Evolutionary conservation across 225 moss, liverwort and hornwort species (phyloP), one percentile per base, ranked within the genome.

Genomic region (Asterella californica): DNA sequence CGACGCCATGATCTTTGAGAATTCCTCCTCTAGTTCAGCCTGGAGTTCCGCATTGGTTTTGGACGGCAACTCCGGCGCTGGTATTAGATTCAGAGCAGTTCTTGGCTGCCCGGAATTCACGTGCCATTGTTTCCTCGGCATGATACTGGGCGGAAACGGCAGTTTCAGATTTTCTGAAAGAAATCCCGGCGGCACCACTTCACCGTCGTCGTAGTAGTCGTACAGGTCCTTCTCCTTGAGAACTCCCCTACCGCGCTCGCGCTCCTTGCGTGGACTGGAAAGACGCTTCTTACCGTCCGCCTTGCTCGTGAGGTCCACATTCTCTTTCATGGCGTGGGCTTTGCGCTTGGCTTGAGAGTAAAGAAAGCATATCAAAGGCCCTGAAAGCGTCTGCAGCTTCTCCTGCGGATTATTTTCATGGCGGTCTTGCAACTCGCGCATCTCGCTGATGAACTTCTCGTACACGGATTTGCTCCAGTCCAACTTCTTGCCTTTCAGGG

Each of bases 391-490:
- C 25, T 29, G 24, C 0, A 77, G 76, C 37, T 62, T 34, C 9
- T 60, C 76, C 6, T 63, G 9, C 2, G 76, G 76, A 63, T 77
- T 2, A 19, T 77, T 77, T 15, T 77, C 60, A 46, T 77, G 76
- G 59, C 61, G 60, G 25, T 77, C 76, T 47, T 77, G 76, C 18
- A 77, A 37, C 34, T 62, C 15, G 18, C 59, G 38, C 5, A 77
- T 77, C 61, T 77, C 76, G 19, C 34, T 10, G 18, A 77, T 62
- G 76, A 77, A 77, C 18, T 33, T 77, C 61, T 77, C 76, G 61
- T 77, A 77, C 0, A 63, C 42, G 24, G 6, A 61, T 62, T 46
- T 60, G 25, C 76, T 77, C 76, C 76, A 77, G 57, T 77, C 60
- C 76, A 61, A 0, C 10, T 42, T 38, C 9, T 61, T 24, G 38